Evolutionary conservation across 179 eudicot species (phyloP), one percentile per base, ranked within the genome.

Genomic region (Beta macrorhiza): DNA sequence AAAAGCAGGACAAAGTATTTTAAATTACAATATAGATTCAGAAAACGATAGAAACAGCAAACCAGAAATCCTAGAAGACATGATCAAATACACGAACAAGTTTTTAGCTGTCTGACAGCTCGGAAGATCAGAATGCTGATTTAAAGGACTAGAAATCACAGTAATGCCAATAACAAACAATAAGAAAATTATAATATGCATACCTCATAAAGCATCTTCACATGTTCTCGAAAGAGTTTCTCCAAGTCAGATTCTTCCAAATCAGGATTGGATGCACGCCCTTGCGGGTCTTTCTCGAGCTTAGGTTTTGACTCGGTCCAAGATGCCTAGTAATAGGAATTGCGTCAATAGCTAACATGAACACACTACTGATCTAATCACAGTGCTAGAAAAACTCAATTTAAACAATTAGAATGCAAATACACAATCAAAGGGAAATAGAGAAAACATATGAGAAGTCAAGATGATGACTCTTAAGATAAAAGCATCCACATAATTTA

Each of bases 221-320:
- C 90, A 84, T 97, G 98, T 52, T 97, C 98, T 49, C 99, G 90
- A 84, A 94, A 97, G 77, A 97, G 92, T 84, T 91, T 97, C 89
- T 93, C 98, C 80, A 91, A 80, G 82, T 97, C 98, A 77, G 97
- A 90, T 82, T 92, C 90, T 82, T 94, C 97, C 81, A 97, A 89
- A 77, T 92, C 91, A 64, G 91, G 88, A 84, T 90, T 94, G 56
- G 90, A 85, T 51, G 93, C 91, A 84, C 99, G 99, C 25, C 93
- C 87, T 91, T 97, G 99, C 75, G 98, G 97, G 88, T 97, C 99
- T 91, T 92, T 95, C 85, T 91, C 97, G 81, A 97, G 86, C 82
- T 92, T 97, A 47, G 91, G 83, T 81, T 89, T 97, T 77, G 98
- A 93, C 78, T 97, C 98, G 8, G 91, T 91, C 99, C 99, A 97